Evolutionary conservation across 129 eudicot species (phyloP).

Genomic region (Flaveria robusta): DNA sequence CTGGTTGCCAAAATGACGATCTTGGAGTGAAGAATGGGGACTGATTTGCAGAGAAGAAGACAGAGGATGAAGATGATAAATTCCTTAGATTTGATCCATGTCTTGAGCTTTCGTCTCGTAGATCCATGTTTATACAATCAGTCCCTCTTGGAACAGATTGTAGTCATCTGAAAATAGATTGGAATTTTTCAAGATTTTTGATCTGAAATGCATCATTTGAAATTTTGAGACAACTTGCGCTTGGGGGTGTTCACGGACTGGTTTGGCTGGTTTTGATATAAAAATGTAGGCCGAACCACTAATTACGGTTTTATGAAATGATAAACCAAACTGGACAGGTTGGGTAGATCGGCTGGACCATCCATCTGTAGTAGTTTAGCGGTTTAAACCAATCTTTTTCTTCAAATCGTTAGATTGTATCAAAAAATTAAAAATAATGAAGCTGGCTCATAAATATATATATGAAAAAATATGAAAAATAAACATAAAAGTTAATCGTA

Average conservation of each 20-base stretch:
- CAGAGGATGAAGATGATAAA: slow-evolving; percentile 90
- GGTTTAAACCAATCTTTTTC: neutral
- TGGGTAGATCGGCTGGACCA: neutral
- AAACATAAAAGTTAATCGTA: neutral
- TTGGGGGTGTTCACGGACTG: neutral
- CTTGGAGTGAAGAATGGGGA: slow-evolving; percentile 89
- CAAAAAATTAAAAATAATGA: neutral
- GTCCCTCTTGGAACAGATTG: slow-evolving; percentile 27
- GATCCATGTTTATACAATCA: slow-evolving; percentile 58
- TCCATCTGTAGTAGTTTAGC: neutral
- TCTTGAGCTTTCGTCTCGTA: slow-evolving; percentile 68
- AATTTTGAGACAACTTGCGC: neutral
- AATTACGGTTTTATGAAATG: neutral
- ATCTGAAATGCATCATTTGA: slow-evolving; percentile 12
- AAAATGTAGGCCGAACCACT: neutral
- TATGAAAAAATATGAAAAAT: neutral
- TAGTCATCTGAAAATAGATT: slow-evolving; percentile 38
- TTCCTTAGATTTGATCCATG: slow-evolving; percentile 63
- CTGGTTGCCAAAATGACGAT: slow-evolving; percentile 52
- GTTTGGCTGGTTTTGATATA: neutral
- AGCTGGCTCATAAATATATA: neutral
- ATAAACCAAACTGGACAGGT: neutral
- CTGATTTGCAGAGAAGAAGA: slow-evolving; percentile 85
- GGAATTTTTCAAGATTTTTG: slow-evolving; percentile 21
- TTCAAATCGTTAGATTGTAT: neutral